Base-by-base conservation (phyloP, 176 grass and related monocot species). In the Musa schizocarpa region DNA sequence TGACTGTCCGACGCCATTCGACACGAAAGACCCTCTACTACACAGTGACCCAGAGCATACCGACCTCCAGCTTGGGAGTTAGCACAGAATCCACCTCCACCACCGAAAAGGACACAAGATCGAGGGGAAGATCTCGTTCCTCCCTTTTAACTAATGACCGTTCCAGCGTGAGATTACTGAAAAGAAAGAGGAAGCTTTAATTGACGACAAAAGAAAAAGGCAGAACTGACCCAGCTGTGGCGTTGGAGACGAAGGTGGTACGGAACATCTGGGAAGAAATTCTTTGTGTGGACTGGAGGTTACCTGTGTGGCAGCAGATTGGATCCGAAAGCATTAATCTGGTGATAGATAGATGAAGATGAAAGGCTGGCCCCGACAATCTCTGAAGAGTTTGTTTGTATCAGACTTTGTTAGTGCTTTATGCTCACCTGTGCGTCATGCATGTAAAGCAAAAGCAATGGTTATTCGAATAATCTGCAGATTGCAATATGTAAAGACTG, bases 71-170 rank as follows among this genome's bases (percentile, higher is more conserved):
- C 68, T 20, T 69, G 29, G 29, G 49, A 69, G 43, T 34, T 69
- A n/a, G 66, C 66, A 43, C 9, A 70, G 68, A 43, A 70, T 70
- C 68, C 34, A 70, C 49, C n/a, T 70, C 68, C 68, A 70, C 68
- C 68, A 70, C 29, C 49, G 68, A 70, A 14, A 70, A 70, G 68
- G 68, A 70, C 68, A 50, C 43, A 24, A 70, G 34, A 70, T 50
- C 43, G 43, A 70, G 17, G 43, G 34, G 29, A 10, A 70, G 68
- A 70, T 70, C 43, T 20, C 34, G 17, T 50, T 5, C 68, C 24
- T 50, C 13, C 64, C 26, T 69, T 69, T 70, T n/a, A 50, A n/a
- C 68, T 50, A 50, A 70, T 27, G 68, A 50, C 34, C 68, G 51
- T 50, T 50, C 1, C 26, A 27, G 26, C 26, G 26, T 27, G 26